Conservation (phyloP, 352 stramenopile genomes). For the Globisporangium irregulare region DNA sequence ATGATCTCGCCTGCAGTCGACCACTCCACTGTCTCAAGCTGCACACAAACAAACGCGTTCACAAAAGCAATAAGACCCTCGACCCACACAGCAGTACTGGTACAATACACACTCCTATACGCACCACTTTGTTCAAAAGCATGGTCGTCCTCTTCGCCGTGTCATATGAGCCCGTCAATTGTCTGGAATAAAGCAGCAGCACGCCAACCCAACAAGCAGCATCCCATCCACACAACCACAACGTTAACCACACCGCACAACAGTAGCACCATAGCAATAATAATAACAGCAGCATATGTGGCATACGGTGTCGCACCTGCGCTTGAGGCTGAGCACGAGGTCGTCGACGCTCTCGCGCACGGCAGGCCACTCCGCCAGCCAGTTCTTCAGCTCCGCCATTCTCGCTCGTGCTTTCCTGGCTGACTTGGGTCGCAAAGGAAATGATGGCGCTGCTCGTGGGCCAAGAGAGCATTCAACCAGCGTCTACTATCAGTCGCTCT, state of each 20-base stretch:
- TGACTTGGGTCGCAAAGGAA: not conserved
- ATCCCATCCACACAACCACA: no score
- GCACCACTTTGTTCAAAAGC: constrained; percentile 70
- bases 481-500: not conserved
- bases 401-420: not conserved
- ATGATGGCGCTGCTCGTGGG: not conserved
- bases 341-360: constrained; percentile 68
- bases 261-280: no score
- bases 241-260: not conserved
- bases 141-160: constrained; percentile 76
- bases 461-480: not conserved
- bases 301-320: constrained; percentile 31
- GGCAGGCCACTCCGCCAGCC: constrained; percentile 76
- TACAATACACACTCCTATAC: constrained; percentile 1
- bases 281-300: not conserved
- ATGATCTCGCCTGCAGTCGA: constrained; percentile 76
- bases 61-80: not conserved
- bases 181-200: constrained; percentile 21
- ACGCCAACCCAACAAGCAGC: not conserved
- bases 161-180: constrained; percentile 76
- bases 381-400: constrained; percentile 50
- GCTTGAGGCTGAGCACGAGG: constrained; percentile 78
- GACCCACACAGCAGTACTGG: not conserved
- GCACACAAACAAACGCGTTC: not conserved
- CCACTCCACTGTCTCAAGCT: constrained; percentile 82